Base-by-base conservation (phyloP, 768 basidiomycete species). In the Pleurotus platypus region DNA sequence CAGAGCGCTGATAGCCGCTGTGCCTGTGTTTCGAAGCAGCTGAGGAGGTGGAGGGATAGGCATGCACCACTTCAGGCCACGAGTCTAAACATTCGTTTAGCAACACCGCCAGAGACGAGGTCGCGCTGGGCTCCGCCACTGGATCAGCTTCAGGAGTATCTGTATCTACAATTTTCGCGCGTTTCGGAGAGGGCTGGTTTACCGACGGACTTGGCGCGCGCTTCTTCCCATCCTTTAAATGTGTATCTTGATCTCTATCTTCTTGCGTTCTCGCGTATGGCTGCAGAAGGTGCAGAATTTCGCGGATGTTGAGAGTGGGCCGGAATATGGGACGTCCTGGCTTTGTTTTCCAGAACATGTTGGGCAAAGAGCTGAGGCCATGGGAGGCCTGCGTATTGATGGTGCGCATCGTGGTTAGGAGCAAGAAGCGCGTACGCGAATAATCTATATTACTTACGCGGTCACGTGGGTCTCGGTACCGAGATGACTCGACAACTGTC, bases 241-340 rank as follows among this genome's bases (percentile, higher is more conserved):
- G 16, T 1, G 58, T 60, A 53, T 62, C 63, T 59, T 64, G 61
- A 46, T 64, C 64, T 35, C 62, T 59, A 27, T 48, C 47, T 49
- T 50, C 27, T 27, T 50, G 3, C 15, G 22, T 11, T 0, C 24
- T 24, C n/a, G 47, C 46, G 30, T 61, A 56, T 2, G 57, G 38
- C 54, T 67, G 59, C 16, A 72, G 62, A 5, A 70, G 47, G 22
- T 60, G 47, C 37, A 58, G 43, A 11, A 72, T 58, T 4, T 58
- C 59, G n/a, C 58, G 57, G 9, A 72, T 30, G 40, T 70, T 68
- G 48, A 72, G 55, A 15, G 59, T 56, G 15, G 69, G 69, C 47
- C 66, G 62, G 46, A 66, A 68, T 5, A 24, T 38, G 13, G 27
- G 46, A 11, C 30, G 30, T 4, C 57, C 26, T 26, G 26, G 43